Conservation (phyloP, 2,329 filamentous ascomycete genomes). For the Ploettnerulaceae sp. region DNA sequence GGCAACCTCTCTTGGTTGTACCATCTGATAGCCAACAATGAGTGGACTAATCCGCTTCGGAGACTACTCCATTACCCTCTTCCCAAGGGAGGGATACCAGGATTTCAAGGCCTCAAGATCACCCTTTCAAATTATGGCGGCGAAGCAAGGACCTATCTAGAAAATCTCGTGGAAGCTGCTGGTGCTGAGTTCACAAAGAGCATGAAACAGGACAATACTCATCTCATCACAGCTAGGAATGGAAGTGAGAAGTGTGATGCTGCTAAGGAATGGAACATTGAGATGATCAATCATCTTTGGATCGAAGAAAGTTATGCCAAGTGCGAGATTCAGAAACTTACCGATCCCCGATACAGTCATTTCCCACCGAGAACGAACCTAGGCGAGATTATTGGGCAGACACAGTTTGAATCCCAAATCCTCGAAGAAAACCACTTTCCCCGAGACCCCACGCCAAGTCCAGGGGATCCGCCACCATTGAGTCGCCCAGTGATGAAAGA, state of each 20-base stretch:
- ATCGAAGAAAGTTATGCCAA: conserved; percentile 95
- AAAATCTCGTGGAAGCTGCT: conserved; percentile 79
- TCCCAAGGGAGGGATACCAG: conserved; percentile 69
- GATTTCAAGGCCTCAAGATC: conserved; percentile 71
- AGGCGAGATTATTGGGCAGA: conserved; percentile 88
- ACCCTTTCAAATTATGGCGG: conserved; percentile 96
- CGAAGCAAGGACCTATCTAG: conserved; percentile 86
- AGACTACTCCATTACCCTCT: conserved; percentile 88
- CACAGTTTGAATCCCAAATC: conserved; percentile 61
- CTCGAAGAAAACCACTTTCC: conserved; percentile 63
- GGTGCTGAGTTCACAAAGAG: conserved; percentile 92
- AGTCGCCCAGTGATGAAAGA: conserved; percentile 44
- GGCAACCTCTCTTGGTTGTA: conserved; percentile 94
- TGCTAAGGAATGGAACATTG: conserved; percentile 85
- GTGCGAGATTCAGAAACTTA: conserved; percentile 69
- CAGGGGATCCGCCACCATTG: conserved; percentile 44
- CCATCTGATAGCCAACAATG: conserved; percentile 80
- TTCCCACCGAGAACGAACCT: conserved; percentile 89
- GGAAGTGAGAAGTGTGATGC: conserved; percentile 91
- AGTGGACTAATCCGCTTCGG: conserved; percentile 80
- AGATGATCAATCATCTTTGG: conserved; percentile 93
- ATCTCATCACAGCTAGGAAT: conserved; percentile 85
- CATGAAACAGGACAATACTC: conserved; percentile 91
- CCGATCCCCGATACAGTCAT: conserved; percentile 71
- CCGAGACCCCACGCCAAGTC: conserved; percentile 36